These are phyloP conservation scores for Cyathus striatus DNA, from an alignment of 768 basidiomycete species.

Conservation along the genomic window DNA sequence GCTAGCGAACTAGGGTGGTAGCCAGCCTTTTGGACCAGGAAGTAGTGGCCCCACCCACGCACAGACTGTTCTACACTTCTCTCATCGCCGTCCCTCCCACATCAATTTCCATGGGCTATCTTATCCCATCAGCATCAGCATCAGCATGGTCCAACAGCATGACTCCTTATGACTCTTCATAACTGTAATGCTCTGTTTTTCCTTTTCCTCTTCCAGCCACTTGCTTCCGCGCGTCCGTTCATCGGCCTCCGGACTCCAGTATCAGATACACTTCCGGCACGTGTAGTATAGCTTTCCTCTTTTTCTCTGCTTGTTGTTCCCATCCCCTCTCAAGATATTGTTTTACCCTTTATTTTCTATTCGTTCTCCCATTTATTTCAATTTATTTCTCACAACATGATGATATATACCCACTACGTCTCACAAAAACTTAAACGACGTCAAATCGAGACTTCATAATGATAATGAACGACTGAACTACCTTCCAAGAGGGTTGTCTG, in stretches of 20 bases:
- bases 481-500: constrained; percentile 5
- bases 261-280: neutral
- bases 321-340: neutral
- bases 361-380: too few relatives aligned
- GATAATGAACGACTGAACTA: too few relatives aligned
- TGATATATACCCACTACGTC: neutral
- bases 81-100: constrained; percentile 6
- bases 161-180: neutral
- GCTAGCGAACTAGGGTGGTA: constrained; percentile 56
- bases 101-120: constrained; percentile 1
- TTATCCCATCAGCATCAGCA: too few relatives aligned
- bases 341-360: neutral
- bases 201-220: neutral
- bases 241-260: neutral
- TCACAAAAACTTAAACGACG: constrained; percentile 14
- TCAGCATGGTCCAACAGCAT: too few relatives aligned
- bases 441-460: constrained; percentile 5
- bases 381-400: constrained; percentile 1
- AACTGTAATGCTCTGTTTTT: neutral
- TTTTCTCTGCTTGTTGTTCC: neutral
- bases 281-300: neutral
- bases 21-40: constrained; percentile 3
- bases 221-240: neutral
- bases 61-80: constrained; percentile 6
- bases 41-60: constrained; percentile 4